Percentiles rank a stretch among this genome's conserved stretches.
Evolutionary conservation across 345 rosid genomes (phyloP).

Genomic region (Combretum micranthum): DNA sequence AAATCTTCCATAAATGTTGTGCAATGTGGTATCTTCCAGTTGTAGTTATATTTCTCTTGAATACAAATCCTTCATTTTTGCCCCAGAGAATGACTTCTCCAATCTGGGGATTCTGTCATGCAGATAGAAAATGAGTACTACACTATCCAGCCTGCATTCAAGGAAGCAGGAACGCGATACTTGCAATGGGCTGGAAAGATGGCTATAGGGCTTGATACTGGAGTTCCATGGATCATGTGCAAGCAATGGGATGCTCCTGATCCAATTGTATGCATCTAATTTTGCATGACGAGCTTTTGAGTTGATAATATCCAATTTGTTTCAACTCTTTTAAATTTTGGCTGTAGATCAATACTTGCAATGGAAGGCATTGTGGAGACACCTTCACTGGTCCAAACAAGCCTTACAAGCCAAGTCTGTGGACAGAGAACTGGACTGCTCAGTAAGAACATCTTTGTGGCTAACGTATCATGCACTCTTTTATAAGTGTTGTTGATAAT

Average conservation of each 20-base stretch:
- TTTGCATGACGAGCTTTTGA: too few species aligned
- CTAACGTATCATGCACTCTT: neutral
- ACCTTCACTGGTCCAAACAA: slow-evolving; percentile 86
- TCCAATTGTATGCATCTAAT: slow-evolving; percentile 26
- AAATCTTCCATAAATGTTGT: neutral
- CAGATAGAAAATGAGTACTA: slow-evolving; percentile 60
- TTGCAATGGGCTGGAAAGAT: slow-evolving; percentile 52
- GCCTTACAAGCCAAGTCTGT: slow-evolving; percentile 65
- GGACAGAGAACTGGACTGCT: slow-evolving; percentile 99
- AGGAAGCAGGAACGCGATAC: slow-evolving; percentile 29
- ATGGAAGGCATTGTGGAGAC: slow-evolving; percentile 96
- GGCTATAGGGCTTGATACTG: slow-evolving; percentile 25
- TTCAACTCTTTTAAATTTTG: neutral
- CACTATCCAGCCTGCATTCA: slow-evolving; percentile 32
- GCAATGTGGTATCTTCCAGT: neutral
- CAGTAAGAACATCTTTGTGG: slow-evolving; percentile 39
- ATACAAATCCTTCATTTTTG: neutral
- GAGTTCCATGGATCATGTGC: slow-evolving; percentile 61
- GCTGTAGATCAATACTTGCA: slow-evolving; percentile 79
- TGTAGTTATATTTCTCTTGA: neutral
- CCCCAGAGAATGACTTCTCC: too few species aligned
- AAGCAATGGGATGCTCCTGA: slow-evolving; percentile 51
- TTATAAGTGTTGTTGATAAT: too few species aligned
- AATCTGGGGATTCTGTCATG: too few species aligned
- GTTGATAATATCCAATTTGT: neutral